phyloP scores from a whole-genome alignment of 805 yeast genomes.

The Torulaspora delbrueckii region DNA sequence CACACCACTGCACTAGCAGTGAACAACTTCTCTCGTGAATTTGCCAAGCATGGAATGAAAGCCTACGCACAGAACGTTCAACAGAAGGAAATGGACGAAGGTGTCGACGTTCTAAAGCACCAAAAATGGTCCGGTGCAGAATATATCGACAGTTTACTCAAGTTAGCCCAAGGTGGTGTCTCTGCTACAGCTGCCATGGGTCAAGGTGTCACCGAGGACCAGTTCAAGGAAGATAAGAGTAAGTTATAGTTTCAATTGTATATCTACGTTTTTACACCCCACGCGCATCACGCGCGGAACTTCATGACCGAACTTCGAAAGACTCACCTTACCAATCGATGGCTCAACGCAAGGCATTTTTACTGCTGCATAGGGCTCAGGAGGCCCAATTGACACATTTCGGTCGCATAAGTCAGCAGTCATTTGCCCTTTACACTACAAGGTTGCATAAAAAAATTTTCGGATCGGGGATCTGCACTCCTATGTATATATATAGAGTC shows the following conservation, averaged over 20 bases:
- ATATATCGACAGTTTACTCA: constrained; percentile 85
- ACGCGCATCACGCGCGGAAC: not conserved
- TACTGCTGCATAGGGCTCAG: not conserved
- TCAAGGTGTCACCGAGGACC: constrained; percentile 95
- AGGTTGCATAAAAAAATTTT: not conserved
- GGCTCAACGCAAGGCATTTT: constrained; percentile 1
- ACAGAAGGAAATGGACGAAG: constrained; percentile 77
- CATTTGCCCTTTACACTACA: not conserved
- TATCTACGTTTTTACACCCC: not conserved
- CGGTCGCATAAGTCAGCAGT: not conserved
- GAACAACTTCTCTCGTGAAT: constrained; percentile 76
- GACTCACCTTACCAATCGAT: not conserved
- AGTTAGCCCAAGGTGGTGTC: constrained; percentile 90
- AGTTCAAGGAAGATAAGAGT: constrained; percentile 51
- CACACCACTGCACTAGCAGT: constrained; percentile 93
- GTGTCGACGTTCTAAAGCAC: constrained; percentile 94
- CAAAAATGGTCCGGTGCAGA: constrained; percentile 99
- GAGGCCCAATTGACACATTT: not conserved
- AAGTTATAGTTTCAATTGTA: not conserved
- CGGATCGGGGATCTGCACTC: not conserved
- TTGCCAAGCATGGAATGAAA: constrained; percentile 82
- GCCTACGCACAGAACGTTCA: constrained; percentile 90
- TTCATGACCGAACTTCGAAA: not conserved
- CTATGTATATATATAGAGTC: not conserved
- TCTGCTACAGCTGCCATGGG: constrained; percentile 98